These are phyloP conservation scores for Endogone sp. DNA, from an alignment of 192 early-diverging fungal species.

Conservation along the genomic window DNA sequence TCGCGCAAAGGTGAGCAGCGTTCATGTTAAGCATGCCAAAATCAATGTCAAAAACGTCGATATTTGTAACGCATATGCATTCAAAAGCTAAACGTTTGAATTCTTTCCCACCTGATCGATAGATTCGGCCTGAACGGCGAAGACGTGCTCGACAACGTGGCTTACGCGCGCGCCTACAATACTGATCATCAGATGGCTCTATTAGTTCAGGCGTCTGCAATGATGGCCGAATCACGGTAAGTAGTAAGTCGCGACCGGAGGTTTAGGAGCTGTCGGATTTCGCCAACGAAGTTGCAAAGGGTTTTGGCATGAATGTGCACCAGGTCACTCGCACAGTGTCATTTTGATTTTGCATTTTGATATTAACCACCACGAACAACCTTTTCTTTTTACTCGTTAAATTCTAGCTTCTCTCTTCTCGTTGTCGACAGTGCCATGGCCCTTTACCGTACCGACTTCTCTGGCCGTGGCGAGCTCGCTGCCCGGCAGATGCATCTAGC, in stretches of 20 bases:
- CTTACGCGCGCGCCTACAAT: conserved; percentile 92
- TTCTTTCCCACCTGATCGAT: conserved; percentile 21
- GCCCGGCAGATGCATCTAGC: conserved; percentile 95
- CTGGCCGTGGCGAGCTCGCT: conserved; percentile 91
- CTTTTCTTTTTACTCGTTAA: conserved; percentile 1
- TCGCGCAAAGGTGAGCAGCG: conserved; percentile 74
- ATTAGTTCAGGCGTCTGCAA: conserved; percentile 77
- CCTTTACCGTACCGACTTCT: conserved; percentile 95
- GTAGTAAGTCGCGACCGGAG: no score
- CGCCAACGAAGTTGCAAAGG: no score
- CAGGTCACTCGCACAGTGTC: no score
- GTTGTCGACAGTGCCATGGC: conserved; percentile 93
- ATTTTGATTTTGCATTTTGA: conserved; percentile 6
- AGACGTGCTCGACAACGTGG: conserved; percentile 92
- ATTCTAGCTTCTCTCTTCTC: conserved; percentile 67
- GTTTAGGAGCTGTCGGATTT: no score
- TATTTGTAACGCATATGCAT: neutral
- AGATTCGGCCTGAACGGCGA: conserved; percentile 65
- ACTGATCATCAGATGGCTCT: conserved; percentile 91
- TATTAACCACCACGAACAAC: neutral
- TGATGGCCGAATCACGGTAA: conserved; percentile 83
- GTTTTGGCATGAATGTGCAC: no score
- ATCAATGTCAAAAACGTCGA: neutral
- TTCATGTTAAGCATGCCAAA: no score
- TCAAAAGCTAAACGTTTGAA: neutral